Evolutionary conservation across 2,329 filamentous ascomycete genomes (phyloP).

Genomic region (Penicillium hesseltinei): DNA sequence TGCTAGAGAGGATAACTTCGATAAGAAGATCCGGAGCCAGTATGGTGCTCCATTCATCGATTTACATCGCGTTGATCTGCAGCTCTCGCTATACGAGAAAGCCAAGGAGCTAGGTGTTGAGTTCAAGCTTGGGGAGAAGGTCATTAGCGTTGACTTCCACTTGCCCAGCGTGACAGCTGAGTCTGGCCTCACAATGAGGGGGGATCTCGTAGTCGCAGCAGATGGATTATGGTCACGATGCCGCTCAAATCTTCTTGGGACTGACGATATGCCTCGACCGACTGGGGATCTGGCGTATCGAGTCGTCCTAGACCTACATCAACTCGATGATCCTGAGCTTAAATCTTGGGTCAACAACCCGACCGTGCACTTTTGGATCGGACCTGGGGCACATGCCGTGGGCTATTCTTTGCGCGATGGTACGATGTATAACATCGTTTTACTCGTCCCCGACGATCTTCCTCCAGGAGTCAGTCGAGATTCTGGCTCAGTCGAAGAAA

Average conservation of each 20-base stretch:
- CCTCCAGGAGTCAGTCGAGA: constrained; percentile 53
- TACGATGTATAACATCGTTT: constrained; percentile 63
- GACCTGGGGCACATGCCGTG: constrained; percentile 60
- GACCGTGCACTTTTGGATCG: constrained; percentile 61
- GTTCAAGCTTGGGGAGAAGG: not conserved
- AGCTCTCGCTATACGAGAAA: not conserved
- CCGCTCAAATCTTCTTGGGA: not conserved
- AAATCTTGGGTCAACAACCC: not conserved
- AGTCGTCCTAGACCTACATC: not conserved
- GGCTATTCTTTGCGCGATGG: constrained; percentile 59
- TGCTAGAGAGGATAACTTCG: not conserved
- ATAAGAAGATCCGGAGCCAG: not conserved
- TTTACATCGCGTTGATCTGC: not conserved
- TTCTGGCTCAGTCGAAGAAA: constrained; percentile 58
- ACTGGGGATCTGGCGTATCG: not conserved
- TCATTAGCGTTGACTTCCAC: not conserved
- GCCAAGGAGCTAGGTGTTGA: not conserved
- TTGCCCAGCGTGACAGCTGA: not conserved
- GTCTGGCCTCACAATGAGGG: not conserved
- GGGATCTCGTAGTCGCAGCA: not conserved
- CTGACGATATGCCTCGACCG: not conserved
- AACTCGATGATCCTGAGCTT: not conserved
- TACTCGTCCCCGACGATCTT: constrained; percentile 64
- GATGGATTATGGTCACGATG: not conserved
- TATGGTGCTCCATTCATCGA: not conserved